Evolutionary conservation across 148 eudicot species (phyloP), one percentile per base, ranked within the genome.

Genomic region (Persicaria maculosa): DNA sequence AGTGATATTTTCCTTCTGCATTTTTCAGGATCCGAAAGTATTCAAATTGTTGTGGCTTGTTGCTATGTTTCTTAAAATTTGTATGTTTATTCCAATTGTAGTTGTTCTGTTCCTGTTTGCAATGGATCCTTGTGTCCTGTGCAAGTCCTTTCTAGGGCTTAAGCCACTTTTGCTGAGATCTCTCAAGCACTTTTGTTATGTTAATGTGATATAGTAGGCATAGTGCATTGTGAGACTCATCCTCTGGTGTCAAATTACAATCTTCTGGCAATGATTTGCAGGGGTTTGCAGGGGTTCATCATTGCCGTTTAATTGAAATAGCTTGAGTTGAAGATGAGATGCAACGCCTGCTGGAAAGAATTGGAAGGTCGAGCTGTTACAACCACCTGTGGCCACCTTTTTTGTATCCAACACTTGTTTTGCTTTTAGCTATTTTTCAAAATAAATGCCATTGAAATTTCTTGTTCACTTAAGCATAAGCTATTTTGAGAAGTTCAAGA

Each of bases 281-380:
- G 44, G 68, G 16, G 31, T 0, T 25, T 25, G n/a, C n/a, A n/a
- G n/a, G n/a, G 40, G 25, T 62, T 62, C 68, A 62, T 62, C 7
- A 62, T 9, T 36, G 16, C 11, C 1, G 4, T 74, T 53, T 8
- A 57, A 72, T 44, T 71, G 76, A 76, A 61, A 16, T 47, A 70
- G 74, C 70, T 75, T 84, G 83, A 73, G 73, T 77, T 81, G 79
- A 85, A 79, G 70, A 94, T 94, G 98, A 94, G 97, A 80, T 94
- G 98, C 90, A 94, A 94, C 62, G 96, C 96, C 8, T 94, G 98
- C 85, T 91, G 98, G 98, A 86, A 93, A 75, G 98, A 91, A 73
- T 76, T 94, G 86, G 98, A 94, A 84, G 98, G 96, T 52, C 87
- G 87, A 71, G 98, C 97, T 73, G 78, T 91, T 75, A 76, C 96